Evolutionary conservation across 306 rosid species (phyloP).

Genomic region (Dryas drummondii): DNA sequence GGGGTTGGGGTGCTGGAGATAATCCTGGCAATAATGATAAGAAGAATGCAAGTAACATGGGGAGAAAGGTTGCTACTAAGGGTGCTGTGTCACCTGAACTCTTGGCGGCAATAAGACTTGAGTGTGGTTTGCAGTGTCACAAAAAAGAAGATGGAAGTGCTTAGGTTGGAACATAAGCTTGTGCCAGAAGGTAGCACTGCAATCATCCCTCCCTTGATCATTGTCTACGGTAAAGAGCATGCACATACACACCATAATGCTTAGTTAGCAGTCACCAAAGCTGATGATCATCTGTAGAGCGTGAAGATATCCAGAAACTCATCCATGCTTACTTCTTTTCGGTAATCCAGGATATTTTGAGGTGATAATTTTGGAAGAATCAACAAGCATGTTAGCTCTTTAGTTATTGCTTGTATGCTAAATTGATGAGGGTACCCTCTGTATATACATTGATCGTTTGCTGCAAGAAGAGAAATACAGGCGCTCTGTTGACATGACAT

Average conservation of each 20-base stretch:
- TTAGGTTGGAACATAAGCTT: conserved; percentile 11
- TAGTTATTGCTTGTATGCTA: not conserved
- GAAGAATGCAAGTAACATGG: conserved; percentile 20
- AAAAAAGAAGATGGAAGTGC: conserved; percentile 21
- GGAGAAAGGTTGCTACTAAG: conserved; percentile 27
- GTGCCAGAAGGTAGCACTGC: conserved; percentile 1
- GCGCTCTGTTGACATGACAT: not conserved
- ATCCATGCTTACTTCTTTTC: not conserved
- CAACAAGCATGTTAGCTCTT: not conserved
- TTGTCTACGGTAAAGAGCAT: not conserved
- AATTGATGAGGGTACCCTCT: not conserved
- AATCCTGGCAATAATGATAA: conserved; percentile 16
- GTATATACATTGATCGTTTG: not conserved
- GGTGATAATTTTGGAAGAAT: conserved; percentile 1
- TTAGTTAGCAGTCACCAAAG: not conserved
- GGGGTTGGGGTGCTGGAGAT: conserved; percentile 86
- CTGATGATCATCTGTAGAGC: not conserved
- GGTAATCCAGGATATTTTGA: conserved; percentile 1
- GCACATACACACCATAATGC: not conserved
- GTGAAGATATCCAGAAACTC: not conserved
- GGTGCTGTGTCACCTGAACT: conserved; percentile 64
- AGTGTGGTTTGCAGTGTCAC: conserved; percentile 65
- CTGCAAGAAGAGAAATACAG: conserved; percentile 4
- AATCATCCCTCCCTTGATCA: not conserved
- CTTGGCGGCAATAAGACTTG: conserved; percentile 78